Evolutionary conservation across 441 rosid species (phyloP).

Genomic region (Manihot esculenta): DNA sequence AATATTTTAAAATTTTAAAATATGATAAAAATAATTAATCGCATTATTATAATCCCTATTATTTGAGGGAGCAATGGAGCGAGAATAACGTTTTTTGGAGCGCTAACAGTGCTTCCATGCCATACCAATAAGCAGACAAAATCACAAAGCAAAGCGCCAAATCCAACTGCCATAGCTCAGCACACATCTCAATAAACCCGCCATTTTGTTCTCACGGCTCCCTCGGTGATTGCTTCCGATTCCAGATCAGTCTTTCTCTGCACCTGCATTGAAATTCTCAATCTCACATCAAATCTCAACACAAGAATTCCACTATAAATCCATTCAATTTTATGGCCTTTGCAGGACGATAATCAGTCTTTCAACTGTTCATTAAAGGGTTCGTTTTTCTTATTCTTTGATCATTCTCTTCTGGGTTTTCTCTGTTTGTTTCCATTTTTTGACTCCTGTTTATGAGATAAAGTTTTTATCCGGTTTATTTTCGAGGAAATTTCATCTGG

Average conservation of each 20-base stretch:
- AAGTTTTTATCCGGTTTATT: background rate
- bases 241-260: slow-evolving; percentile 29
- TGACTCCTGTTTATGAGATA: too few relatives aligned
- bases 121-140: slow-evolving; percentile 6
- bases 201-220: slow-evolving; percentile 9
- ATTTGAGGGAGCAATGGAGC: background rate
- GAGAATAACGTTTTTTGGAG: background rate
- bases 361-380: slow-evolving; percentile 1
- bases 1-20: too few relatives aligned
- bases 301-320: background rate
- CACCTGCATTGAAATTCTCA: slow-evolving; percentile 25
- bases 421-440: background rate
- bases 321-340: background rate
- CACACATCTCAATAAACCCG: slow-evolving; percentile 27
- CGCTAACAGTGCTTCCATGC: background rate
- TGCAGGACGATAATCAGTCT: background rate
- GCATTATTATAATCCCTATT: background rate
- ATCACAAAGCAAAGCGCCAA: slow-evolving; percentile 13
- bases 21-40: too few relatives aligned
- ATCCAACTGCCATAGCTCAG: slow-evolving; percentile 8
- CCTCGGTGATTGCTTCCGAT: slow-evolving; percentile 10
- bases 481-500: slow-evolving; percentile 15
- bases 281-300: slow-evolving; percentile 17
- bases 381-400: background rate
- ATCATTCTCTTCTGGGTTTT: slow-evolving; percentile 15